phyloP scores from a whole-genome alignment of 306 rosid genomes.

The Dalbergia oliveri region DNA sequence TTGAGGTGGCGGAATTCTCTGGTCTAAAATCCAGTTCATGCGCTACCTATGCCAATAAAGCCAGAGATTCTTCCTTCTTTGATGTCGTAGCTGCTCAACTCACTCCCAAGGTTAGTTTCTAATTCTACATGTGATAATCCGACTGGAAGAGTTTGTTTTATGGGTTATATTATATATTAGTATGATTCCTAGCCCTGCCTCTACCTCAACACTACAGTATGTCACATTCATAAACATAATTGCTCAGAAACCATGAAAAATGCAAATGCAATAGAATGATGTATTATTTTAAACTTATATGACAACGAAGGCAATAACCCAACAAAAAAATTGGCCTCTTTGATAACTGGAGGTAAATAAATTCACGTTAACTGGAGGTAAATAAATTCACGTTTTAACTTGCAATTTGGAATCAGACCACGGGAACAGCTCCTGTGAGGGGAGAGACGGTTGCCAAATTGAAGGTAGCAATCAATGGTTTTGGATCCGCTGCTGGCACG shows the following conservation, averaged over 20 bases:
- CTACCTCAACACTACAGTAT: background rate
- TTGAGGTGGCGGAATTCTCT: slow-evolving; percentile 81
- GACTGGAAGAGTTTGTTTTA: too few species aligned
- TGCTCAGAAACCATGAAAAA: background rate
- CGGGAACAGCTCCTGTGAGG: slow-evolving; percentile 66
- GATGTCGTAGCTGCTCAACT: slow-evolving; percentile 88
- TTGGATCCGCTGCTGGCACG: slow-evolving; percentile 99
- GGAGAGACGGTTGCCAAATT: slow-evolving; percentile 90
- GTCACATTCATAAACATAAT: slow-evolving; percentile 15
- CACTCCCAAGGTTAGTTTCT: slow-evolving; percentile 65
- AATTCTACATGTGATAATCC: too few species aligned
- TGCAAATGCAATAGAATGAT: background rate
- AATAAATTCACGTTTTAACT: background rate
- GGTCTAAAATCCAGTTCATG: slow-evolving; percentile 79
- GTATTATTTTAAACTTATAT: background rate
- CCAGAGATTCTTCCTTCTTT: slow-evolving; percentile 73
- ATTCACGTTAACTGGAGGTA: background rate
- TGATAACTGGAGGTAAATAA: background rate
- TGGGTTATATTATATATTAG: too few species aligned
- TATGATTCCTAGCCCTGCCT: too few species aligned
- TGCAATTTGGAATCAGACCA: slow-evolving; percentile 52
- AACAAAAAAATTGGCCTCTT: too few species aligned
- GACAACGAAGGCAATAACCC: too few species aligned
- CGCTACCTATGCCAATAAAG: slow-evolving; percentile 66
- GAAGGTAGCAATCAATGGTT: slow-evolving; percentile 98